Percentiles rank a stretch among this genome's conserved stretches.
phyloP scores from a whole-genome alignment of 2,329 filamentous ascomycete species.

The Calonectria leucothoes region DNA sequence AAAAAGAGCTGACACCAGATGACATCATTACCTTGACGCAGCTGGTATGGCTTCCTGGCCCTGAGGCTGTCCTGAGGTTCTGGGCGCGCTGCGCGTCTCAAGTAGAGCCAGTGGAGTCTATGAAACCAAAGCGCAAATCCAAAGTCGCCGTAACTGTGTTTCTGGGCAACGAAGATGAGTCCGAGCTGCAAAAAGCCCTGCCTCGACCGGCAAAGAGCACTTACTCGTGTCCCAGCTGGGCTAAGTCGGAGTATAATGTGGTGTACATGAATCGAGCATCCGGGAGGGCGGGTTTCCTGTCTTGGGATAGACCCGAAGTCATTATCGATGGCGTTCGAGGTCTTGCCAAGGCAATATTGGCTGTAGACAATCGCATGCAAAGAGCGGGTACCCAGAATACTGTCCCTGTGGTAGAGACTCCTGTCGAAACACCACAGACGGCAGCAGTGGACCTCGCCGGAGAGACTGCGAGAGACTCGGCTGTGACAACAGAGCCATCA shows the following conservation, averaged over 20 bases:
- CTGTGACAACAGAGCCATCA: constrained; percentile 1
- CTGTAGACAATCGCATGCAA: constrained; percentile 52
- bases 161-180: constrained; percentile 46
- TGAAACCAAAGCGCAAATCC: constrained; percentile 45
- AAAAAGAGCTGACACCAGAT: constrained; percentile 56
- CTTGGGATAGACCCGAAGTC: constrained; percentile 61
- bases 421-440: constrained; percentile 34
- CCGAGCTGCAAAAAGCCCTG: constrained; percentile 27
- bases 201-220: constrained; percentile 38
- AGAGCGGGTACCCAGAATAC: constrained; percentile 37
- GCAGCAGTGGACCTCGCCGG: constrained; percentile 42
- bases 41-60: constrained; percentile 75
- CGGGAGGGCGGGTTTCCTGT: constrained; percentile 57
- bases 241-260: constrained; percentile 55
- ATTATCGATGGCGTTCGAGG: constrained; percentile 55
- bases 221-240: constrained; percentile 64
- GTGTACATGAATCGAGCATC: constrained; percentile 52
- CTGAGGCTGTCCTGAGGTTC: constrained; percentile 69
- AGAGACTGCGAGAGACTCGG: constrained; percentile 38
- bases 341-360: constrained; percentile 54
- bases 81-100: constrained; percentile 60
- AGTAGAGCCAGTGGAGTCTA: constrained; percentile 42
- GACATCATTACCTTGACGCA: constrained; percentile 72
- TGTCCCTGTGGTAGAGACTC: constrained; percentile 48
- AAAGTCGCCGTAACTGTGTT: constrained; percentile 62